Percentiles rank a stretch among this genome's conserved stretches.
Conservation (phyloP, 2,329 filamentous ascomycete genomes). For the Alternaria panax region DNA sequence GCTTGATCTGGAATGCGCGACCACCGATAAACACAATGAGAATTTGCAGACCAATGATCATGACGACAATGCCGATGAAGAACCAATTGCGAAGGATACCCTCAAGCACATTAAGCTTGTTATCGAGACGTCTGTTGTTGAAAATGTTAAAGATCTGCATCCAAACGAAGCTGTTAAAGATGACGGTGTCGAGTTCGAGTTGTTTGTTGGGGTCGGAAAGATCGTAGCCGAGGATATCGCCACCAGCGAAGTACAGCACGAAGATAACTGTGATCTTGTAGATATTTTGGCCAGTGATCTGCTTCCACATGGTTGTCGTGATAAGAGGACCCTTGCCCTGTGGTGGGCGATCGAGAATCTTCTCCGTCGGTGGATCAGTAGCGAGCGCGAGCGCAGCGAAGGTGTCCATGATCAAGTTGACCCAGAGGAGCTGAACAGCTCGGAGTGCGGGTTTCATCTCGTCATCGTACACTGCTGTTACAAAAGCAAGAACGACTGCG, state of each 20-base stretch:
- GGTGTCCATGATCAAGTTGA: slow-evolving; percentile 96
- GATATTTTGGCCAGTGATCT: slow-evolving; percentile 68
- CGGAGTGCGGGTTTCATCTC: slow-evolving; percentile 93
- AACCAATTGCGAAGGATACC: slow-evolving; percentile 64
- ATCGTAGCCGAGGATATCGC: slow-evolving; percentile 62
- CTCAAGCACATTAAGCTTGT: slow-evolving; percentile 68
- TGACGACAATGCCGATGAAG: slow-evolving; percentile 64
- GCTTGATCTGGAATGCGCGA: slow-evolving; percentile 61
- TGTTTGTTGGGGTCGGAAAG: slow-evolving; percentile 41
- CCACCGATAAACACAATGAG: slow-evolving; percentile 66
- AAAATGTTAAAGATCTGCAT: slow-evolving; percentile 76
- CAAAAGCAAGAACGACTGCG: slow-evolving; percentile 95
- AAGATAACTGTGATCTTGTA: slow-evolving; percentile 68
- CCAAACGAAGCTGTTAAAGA: slow-evolving; percentile 77
- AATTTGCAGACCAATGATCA: slow-evolving; percentile 66
- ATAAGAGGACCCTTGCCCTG: slow-evolving; percentile 88
- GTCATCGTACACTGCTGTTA: slow-evolving; percentile 85
- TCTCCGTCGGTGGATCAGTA: slow-evolving; percentile 94
- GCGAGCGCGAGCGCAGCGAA: slow-evolving; percentile 93
- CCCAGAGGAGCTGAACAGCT: slow-evolving; percentile 95
- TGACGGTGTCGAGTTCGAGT: slow-evolving; percentile 65
- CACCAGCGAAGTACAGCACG: slow-evolving; percentile 67
- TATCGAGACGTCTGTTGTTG: slow-evolving; percentile 70
- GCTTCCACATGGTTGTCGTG: slow-evolving; percentile 66
- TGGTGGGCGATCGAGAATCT: slow-evolving; percentile 90